Conservation (phyloP, 352 stramenopile genomes). For the Phytophthora litchii region DNA sequence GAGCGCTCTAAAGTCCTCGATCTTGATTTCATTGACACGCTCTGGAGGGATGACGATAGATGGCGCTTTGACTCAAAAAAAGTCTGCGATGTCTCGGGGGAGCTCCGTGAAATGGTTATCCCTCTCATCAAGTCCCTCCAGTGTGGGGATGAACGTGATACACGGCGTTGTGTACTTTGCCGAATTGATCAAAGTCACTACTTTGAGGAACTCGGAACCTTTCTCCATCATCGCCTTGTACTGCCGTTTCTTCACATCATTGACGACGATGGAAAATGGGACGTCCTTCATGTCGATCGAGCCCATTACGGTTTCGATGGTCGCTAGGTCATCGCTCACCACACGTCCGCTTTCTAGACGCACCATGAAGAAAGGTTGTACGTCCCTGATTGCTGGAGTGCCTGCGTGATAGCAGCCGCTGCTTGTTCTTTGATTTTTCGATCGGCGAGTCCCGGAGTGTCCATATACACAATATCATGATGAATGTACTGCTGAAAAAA, state of each 20-base stretch:
- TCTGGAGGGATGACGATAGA: background rate
- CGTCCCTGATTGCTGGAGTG: constrained; percentile 16
- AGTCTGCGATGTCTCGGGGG: background rate
- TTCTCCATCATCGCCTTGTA: constrained; percentile 14
- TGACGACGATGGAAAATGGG: constrained; percentile 28
- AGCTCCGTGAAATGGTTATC: constrained; percentile 1
- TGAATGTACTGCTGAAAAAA: constrained; percentile 14
- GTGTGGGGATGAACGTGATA: constrained; percentile 24
- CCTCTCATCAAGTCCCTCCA: background rate
- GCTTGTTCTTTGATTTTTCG: background rate
- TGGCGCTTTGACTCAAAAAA: background rate
- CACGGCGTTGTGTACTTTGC: constrained; percentile 10
- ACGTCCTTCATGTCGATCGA: constrained; percentile 16
- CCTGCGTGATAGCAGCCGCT: constrained; percentile 15
- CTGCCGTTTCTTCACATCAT: constrained; percentile 23
- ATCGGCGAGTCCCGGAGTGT: constrained; percentile 28
- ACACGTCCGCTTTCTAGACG: constrained; percentile 26
- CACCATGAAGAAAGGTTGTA: constrained; percentile 41
- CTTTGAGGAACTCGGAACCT: constrained; percentile 9
- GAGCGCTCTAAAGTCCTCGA: background rate
- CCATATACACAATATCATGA: constrained; percentile 32
- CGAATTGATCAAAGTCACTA: constrained; percentile 16
- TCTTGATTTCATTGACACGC: background rate
- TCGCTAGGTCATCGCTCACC: constrained; percentile 21
- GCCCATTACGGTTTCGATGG: constrained; percentile 26